Percentiles rank a stretch among this genome's conserved stretches.
These are phyloP conservation scores for Ophiosphaerella herpotricha DNA, from an alignment of 2,329 filamentous ascomycete genomes.

Conservation along the genomic window DNA sequence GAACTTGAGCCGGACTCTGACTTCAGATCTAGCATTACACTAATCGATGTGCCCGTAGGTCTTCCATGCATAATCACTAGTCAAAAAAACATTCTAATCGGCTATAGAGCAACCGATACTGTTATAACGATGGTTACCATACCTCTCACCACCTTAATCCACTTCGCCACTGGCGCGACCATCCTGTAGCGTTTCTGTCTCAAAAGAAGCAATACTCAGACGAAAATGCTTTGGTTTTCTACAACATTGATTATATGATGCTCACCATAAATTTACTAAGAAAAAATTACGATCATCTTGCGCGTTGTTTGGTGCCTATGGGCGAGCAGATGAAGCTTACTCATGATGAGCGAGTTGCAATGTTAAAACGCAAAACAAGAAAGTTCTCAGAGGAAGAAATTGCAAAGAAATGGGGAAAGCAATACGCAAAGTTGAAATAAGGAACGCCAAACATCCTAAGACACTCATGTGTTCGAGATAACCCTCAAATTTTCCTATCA, in stretches of 20 bases:
- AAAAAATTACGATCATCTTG: constrained; percentile 73
- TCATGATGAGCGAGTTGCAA: constrained; percentile 64
- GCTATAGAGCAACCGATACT: constrained; percentile 74
- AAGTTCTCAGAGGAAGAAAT: constrained; percentile 70
- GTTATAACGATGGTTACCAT: constrained; percentile 83
- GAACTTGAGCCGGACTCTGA: constrained; percentile 75
- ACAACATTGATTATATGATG: constrained; percentile 81
- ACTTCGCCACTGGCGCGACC: constrained; percentile 78
- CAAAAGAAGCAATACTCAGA: constrained; percentile 68
- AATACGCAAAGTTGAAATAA: constrained; percentile 35
- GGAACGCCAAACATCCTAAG: neutral
- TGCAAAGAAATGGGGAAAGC: constrained; percentile 57
- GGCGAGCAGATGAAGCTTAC: constrained; percentile 71
- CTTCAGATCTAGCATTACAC: constrained; percentile 76
- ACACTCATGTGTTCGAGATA: too few relatives aligned
- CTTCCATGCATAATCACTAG: too few relatives aligned
- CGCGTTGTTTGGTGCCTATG: constrained; percentile 73
- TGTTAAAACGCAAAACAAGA: constrained; percentile 69
- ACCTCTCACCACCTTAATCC: constrained; percentile 82
- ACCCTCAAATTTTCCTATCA: too few relatives aligned
- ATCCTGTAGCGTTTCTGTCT: constrained; percentile 73
- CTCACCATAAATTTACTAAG: constrained; percentile 69
- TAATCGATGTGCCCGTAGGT: constrained; percentile 77
- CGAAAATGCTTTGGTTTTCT: constrained; percentile 75
- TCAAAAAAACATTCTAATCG: constrained; percentile 6